phyloP scores from a whole-genome alignment of 495 filamentous ascomycete species.

The Pyrenula massariospora region DNA sequence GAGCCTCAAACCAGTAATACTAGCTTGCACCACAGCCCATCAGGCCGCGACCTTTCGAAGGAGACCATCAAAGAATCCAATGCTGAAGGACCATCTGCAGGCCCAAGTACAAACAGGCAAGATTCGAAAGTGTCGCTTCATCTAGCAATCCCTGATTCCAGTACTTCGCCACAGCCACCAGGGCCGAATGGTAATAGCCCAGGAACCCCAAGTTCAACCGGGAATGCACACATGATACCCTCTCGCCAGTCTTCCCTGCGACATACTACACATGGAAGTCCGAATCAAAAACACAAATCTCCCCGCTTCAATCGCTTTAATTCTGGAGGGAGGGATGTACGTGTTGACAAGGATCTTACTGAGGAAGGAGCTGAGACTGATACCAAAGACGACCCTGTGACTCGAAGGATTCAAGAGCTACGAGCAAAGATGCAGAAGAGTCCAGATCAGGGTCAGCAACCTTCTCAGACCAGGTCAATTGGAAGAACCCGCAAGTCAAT shows the following conservation, averaged over 20 bases:
- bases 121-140: neutral
- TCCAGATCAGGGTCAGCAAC: conserved; percentile 22
- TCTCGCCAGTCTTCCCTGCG: conserved; percentile 56
- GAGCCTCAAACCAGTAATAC: no score
- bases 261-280: conserved; percentile 33
- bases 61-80: neutral
- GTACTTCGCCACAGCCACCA: neutral
- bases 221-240: conserved; percentile 45
- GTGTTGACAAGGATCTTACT: conserved; percentile 14
- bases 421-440: conserved; percentile 37
- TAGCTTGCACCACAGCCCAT: neutral
- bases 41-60: neutral
- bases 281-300: conserved; percentile 20
- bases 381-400: conserved; percentile 32
- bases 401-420: conserved; percentile 36
- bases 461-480: conserved; percentile 2
- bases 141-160: neutral
- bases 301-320: conserved; percentile 27
- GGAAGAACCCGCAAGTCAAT: neutral
- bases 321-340: conserved; percentile 18
- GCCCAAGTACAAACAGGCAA: neutral
- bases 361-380: conserved; percentile 20
- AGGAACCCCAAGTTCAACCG: conserved; percentile 29
- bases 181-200: neutral
- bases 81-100: neutral